phyloP scores from a whole-genome alignment of 306 rosid species.

The Dryas drummondii region DNA sequence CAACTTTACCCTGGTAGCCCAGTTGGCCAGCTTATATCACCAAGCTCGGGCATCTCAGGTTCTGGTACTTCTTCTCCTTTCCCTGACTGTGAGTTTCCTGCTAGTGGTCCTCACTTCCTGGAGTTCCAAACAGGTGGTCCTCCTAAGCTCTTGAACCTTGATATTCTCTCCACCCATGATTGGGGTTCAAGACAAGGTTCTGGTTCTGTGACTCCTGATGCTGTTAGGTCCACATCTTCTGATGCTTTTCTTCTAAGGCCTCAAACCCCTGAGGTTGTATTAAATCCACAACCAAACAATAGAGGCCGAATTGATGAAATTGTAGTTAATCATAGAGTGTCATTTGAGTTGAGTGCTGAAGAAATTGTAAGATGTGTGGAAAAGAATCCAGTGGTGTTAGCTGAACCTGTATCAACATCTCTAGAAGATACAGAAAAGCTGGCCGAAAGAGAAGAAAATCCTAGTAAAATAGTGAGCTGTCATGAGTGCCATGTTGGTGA shows the following conservation, averaged over 20 bases:
- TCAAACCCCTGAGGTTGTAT: slow-evolving; percentile 27
- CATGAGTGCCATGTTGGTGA: slow-evolving; percentile 33
- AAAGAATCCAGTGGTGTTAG: slow-evolving; percentile 35
- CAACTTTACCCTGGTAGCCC: slow-evolving; percentile 97
- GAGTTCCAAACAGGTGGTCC: slow-evolving; percentile 59
- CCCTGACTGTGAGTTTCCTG: slow-evolving; percentile 58
- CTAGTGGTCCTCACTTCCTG: slow-evolving; percentile 39
- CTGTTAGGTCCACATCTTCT: slow-evolving; percentile 22
- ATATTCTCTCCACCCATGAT: slow-evolving; percentile 50
- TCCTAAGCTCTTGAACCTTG: slow-evolving; percentile 62
- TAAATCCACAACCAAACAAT: slow-evolving; percentile 10
- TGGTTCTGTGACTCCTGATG: slow-evolving; percentile 45
- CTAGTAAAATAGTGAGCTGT: neutral
- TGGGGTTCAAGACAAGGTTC: slow-evolving; percentile 42
- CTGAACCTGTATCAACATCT: slow-evolving; percentile 41
- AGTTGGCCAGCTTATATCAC: slow-evolving; percentile 81
- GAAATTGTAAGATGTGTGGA: slow-evolving; percentile 32
- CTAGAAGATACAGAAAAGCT: slow-evolving; percentile 6
- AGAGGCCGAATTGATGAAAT: slow-evolving; percentile 25
- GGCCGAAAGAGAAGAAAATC: slow-evolving; percentile 11
- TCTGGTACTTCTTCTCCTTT: slow-evolving; percentile 86
- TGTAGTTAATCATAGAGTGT: slow-evolving; percentile 35
- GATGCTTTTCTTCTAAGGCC: slow-evolving; percentile 30
- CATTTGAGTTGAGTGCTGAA: slow-evolving; percentile 42
- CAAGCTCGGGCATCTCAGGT: slow-evolving; percentile 80